phyloP scores from a whole-genome alignment of 768 basidiomycete genomes.

The Calocera viscosa region DNA sequence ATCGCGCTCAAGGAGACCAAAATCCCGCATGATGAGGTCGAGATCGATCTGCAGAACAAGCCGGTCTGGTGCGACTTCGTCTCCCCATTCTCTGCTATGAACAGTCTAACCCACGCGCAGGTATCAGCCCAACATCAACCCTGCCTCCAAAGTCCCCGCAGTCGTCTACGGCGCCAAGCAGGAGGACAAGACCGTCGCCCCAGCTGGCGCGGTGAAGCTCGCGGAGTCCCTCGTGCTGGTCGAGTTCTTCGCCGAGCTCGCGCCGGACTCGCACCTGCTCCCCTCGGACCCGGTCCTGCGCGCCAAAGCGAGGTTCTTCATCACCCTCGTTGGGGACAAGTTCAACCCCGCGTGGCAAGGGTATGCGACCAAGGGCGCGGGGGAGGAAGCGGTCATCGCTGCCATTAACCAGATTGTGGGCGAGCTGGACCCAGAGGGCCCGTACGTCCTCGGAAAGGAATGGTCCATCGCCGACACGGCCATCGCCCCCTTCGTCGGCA shows the following conservation, averaged over 20 bases:
- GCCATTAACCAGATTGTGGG: conserved; percentile 39
- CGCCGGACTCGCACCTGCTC: conserved; percentile 36
- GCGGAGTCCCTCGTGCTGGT: conserved; percentile 54
- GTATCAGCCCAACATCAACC: conserved; percentile 55
- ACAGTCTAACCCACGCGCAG: conserved; percentile 29
- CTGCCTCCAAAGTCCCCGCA: conserved; percentile 52
- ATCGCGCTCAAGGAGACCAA: conserved; percentile 50
- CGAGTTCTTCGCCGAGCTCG: conserved; percentile 52
- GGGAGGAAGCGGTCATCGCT: conserved; percentile 33
- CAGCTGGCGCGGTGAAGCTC: conserved; percentile 47
- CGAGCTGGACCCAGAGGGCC: conserved; percentile 39
- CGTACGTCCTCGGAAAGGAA: conserved; percentile 32
- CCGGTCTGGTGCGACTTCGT: conserved; percentile 24
- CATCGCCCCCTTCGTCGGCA: conserved; percentile 48
- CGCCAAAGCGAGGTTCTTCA: conserved; percentile 51
- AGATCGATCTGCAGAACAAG: conserved; percentile 53
- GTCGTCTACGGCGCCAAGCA: conserved; percentile 50
- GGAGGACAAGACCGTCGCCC: conserved; percentile 43
- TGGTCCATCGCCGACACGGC: conserved; percentile 56
- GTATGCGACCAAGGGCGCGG: conserved; percentile 28
- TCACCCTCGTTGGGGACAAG: conserved; percentile 41
- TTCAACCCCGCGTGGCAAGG: conserved; percentile 32
- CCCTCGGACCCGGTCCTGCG: conserved; percentile 45
- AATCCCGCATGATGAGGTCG: conserved; percentile 37
- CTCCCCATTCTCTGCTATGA: neutral